Evolutionary conservation across 768 basidiomycete genomes (phyloP).

Genomic region (Mycena maculata): DNA sequence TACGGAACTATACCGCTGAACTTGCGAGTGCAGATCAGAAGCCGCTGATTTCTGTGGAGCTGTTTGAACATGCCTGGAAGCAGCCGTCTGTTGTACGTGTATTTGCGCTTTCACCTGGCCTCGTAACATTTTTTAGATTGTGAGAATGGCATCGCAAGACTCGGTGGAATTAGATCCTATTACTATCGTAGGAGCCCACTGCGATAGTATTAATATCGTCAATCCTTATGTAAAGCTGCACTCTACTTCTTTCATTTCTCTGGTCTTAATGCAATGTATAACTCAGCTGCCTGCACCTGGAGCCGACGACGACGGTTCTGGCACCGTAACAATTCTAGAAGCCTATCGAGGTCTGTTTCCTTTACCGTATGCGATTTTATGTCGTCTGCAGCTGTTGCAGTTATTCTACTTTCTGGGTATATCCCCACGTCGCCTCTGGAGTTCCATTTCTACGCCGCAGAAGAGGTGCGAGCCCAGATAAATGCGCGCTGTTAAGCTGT

Average conservation of each 20-base stretch:
- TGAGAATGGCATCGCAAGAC: slow-evolving; percentile 40
- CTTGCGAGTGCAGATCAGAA: slow-evolving; percentile 24
- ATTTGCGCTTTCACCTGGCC: neutral
- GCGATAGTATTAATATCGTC: slow-evolving; percentile 41
- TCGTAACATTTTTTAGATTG: slow-evolving; percentile 30
- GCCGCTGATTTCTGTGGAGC: slow-evolving; percentile 23
- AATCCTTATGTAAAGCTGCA: slow-evolving; percentile 30
- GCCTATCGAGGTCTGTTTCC: slow-evolving; percentile 54
- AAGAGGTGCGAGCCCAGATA: slow-evolving; percentile 48
- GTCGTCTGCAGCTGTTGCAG: neutral
- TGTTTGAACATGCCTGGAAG: slow-evolving; percentile 27
- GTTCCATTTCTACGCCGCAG: slow-evolving; percentile 50
- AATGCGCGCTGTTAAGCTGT: too few relatives aligned
- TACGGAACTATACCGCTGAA: slow-evolving; percentile 23
- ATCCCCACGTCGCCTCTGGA: slow-evolving; percentile 46
- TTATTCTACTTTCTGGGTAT: slow-evolving; percentile 36
- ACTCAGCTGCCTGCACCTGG: slow-evolving; percentile 41
- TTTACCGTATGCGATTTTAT: neutral
- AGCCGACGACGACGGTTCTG: slow-evolving; percentile 52
- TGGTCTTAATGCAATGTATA: too few relatives aligned
- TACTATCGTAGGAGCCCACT: slow-evolving; percentile 43
- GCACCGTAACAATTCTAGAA: slow-evolving; percentile 63
- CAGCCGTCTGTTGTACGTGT: slow-evolving; percentile 35
- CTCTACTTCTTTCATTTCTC: neutral
- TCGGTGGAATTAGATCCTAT: slow-evolving; percentile 27